These are phyloP conservation scores for Lagerstroemia speciosa DNA, from an alignment of 345 rosid species.

Conservation along the genomic window DNA sequence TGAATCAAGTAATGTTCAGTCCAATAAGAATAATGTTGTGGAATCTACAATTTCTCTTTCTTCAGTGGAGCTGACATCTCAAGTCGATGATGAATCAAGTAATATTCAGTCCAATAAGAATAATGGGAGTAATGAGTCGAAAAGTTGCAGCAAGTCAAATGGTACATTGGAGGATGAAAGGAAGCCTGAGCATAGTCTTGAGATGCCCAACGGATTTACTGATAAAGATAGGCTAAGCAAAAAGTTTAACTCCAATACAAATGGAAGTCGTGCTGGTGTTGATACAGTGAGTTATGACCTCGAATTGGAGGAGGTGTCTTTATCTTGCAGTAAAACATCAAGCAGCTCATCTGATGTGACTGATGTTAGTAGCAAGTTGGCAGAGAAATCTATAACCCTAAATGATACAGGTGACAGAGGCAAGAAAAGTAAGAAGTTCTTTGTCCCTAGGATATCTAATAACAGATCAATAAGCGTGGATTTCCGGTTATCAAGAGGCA, in stretches of 20 bases:
- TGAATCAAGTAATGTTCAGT: slow-evolving; percentile 18
- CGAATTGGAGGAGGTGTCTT: slow-evolving; percentile 22
- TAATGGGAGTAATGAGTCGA: slow-evolving; percentile 18
- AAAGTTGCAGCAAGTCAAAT: slow-evolving; percentile 12
- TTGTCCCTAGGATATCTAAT: slow-evolving; percentile 59
- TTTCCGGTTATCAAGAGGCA: slow-evolving; percentile 92
- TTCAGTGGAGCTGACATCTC: no score
- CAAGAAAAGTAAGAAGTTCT: slow-evolving; percentile 49
- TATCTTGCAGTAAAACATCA: slow-evolving; percentile 28
- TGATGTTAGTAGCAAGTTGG: slow-evolving; percentile 32
- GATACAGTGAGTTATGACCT: slow-evolving; percentile 27
- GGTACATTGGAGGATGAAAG: slow-evolving; percentile 28
- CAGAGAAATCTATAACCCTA: slow-evolving; percentile 22
- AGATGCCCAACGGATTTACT: slow-evolving; percentile 22
- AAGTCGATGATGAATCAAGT: no score
- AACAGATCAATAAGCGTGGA: slow-evolving; percentile 76
- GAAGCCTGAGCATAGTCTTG: slow-evolving; percentile 25
- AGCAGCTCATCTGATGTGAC: slow-evolving; percentile 32
- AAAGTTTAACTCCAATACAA: slow-evolving; percentile 25
- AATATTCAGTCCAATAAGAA: slow-evolving; percentile 11
- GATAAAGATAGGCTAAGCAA: slow-evolving; percentile 27
- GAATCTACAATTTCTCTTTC: no score
- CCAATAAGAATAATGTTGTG: slow-evolving; percentile 14
- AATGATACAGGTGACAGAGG: slow-evolving; percentile 32
- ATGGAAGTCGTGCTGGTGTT: slow-evolving; percentile 26